Base-by-base conservation (phyloP, 2,329 filamentous ascomycete species). In the Reticulascus tulasneorum region DNA sequence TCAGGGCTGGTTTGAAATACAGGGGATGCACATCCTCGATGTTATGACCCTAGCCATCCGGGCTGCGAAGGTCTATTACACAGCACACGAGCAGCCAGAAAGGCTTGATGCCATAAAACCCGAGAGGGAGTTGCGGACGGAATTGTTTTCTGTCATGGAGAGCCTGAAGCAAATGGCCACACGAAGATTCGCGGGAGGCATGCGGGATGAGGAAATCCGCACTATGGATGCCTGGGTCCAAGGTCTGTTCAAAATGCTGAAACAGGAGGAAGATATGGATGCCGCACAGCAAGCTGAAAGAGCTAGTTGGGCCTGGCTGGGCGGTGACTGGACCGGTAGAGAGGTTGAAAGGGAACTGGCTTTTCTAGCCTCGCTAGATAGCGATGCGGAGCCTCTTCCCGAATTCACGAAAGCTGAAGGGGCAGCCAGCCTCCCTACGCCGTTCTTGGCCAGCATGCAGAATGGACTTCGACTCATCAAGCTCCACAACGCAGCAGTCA, bases 31-130 rank as follows among this genome's bases (percentile, higher is more conserved):
- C 53, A 79, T 98, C 23, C 76, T 97, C 37, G 91, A 97, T 57
- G 82, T 94, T 35, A 84, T 93, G 55, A 98, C 93, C 1, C 72
- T 97, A 35, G 91, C 91, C n/a, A 97, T 98, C 48, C 80, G 89
- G 34, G 89, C 91, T 2, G 93, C 93, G 33, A 95, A 94, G 64
- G 83, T 94, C 52, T 98, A 97, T 65, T 97, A 98, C 63, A 96
- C 90, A 0, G 78, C 88, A 5, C 93, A 97, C 56, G 86, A 94
- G 53, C 75, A 90, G 35, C 88, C 90, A 2, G 84, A 93, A 49
- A 82, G 86, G 23, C 70, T 97, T 13, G 87, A 93, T 53, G 69
- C 84, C 19, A 94, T 97, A 62, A 90, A 87, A 60, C 81, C 87
- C 1, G 93, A 98, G 59, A 86, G 84, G 45, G 76, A 85, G 47